Conservation (phyloP, 345 rosid genomes). For the Odontarrhena argentea region DNA sequence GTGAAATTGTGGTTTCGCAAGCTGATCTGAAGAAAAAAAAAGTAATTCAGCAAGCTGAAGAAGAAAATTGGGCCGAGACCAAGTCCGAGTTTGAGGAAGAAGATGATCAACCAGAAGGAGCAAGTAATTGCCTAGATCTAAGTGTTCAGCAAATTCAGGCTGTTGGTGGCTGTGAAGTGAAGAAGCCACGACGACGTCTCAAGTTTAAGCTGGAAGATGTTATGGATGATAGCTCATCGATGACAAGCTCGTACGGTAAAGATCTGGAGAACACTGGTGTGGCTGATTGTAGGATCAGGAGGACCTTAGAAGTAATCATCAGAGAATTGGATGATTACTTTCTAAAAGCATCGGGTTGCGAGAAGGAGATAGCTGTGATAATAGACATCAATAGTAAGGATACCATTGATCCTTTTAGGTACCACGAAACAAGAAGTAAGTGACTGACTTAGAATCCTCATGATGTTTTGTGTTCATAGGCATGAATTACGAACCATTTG, state of each 20-base stretch:
- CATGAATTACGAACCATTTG: background rate
- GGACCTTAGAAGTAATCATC: slow-evolving; percentile 66
- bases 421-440: slow-evolving; percentile 68
- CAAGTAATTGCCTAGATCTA: slow-evolving; percentile 26
- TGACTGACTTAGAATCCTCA: slow-evolving; percentile 14
- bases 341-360: slow-evolving; percentile 78
- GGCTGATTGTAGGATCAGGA: slow-evolving; percentile 54
- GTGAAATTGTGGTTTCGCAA: slow-evolving; percentile 37
- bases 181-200: slow-evolving; percentile 41
- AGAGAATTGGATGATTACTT: slow-evolving; percentile 88
- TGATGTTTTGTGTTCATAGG: slow-evolving; percentile 9
- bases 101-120: slow-evolving; percentile 47
- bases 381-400: slow-evolving; percentile 59
- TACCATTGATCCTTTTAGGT: slow-evolving; percentile 50
- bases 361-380: slow-evolving; percentile 72
- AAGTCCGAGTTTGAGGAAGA: slow-evolving; percentile 73
- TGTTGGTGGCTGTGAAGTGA: slow-evolving; percentile 32
- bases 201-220: slow-evolving; percentile 46
- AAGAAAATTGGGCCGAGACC: slow-evolving; percentile 73
- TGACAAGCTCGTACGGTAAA: slow-evolving; percentile 55
- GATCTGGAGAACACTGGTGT: slow-evolving; percentile 46
- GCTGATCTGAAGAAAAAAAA: slow-evolving; percentile 42
- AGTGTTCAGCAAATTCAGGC: slow-evolving; percentile 28
- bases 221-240: slow-evolving; percentile 59
- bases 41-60: slow-evolving; percentile 48